Base-by-base conservation (phyloP, 345 rosid genomes). In the Euphorbia peplus region DNA sequence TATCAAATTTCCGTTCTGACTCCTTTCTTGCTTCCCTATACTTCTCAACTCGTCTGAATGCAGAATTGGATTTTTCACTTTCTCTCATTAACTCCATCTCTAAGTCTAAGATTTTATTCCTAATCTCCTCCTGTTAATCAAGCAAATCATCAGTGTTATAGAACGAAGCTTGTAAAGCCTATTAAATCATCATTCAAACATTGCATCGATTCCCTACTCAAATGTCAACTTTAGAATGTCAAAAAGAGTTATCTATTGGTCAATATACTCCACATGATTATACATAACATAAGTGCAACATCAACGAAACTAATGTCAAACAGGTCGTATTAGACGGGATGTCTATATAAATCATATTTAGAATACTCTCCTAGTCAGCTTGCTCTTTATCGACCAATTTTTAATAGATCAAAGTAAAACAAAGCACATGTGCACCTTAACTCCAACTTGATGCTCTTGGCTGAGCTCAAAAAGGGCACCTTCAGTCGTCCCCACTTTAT, bases 121-220 rank as follows among this genome's bases (percentile, higher is more conserved):
- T 87, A 72, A 95, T 85, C 57, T 87, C 96, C 32, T 91, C 97
- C 97, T 91, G 88, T 69, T 55, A 63, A 64, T 65, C 67, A 75
- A 72, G 57, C 46, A 57, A 41, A 64, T 73, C 37, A 21, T 24
- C 54, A 67, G 19, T 72, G 48, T 50, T 21, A 55, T 16, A 48
- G 16, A 54, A 7, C 29, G 14, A 51, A 58, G 19, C 19, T 60
- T 18, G 29, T 41, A 5, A 53, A 68, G 18, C 32, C 35, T 53
- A 18, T 53, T 21, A 53, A 4, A 28, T 22, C 26, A 53, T 24
- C 35, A 22, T 5, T 18, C 25, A 19, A 55, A 21, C 48, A 9
- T 26, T n/a, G 41, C 14, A 70, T 24, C 16, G 41, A 6, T 7
- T 66, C 60, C 28, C 59, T 30, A 24, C 22, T 22, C 32, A 44